Conservation (phyloP, 768 basidiomycete genomes). For the Lentinula sp. region DNA sequence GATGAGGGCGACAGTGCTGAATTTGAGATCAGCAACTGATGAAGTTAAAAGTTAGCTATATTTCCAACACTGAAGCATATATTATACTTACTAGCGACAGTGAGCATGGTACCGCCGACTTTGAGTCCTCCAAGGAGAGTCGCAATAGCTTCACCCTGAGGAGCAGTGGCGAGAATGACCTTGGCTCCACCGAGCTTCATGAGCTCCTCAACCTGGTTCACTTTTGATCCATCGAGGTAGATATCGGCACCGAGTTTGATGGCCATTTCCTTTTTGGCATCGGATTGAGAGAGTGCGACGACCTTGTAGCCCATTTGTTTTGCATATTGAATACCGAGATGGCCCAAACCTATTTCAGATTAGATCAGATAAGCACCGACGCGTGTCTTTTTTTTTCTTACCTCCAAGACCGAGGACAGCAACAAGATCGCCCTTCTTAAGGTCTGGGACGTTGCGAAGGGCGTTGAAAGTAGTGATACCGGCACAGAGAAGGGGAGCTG, state of each 20-base stretch:
- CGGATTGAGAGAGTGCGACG: slow-evolving; percentile 2
- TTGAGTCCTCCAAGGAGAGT: neutral
- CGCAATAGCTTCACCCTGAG: neutral
- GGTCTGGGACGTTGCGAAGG: neutral
- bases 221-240: slow-evolving; percentile 1
- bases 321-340: slow-evolving; percentile 1
- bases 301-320: slow-evolving; percentile 2
- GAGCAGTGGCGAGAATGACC: slow-evolving; percentile 2
- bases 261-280: neutral
- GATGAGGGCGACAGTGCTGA: neutral
- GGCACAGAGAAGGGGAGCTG: slow-evolving; percentile 1
- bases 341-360: neutral
- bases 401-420: neutral
- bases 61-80: neutral
- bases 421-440: neutral
- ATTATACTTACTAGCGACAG: neutral
- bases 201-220: slow-evolving; percentile 1
- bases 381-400: neutral
- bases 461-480: neutral
- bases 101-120: neutral
- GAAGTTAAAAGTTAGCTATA: neutral
- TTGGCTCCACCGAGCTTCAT: slow-evolving; percentile 4
- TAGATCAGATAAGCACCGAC: neutral
- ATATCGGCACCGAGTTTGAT: neutral
- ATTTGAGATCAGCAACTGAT: neutral